A percentile compares a stretch with the other conserved stretches of the same genome.
Conservation (phyloP, 495 filamentous ascomycete species). For the Neurospora sp. region DNA sequence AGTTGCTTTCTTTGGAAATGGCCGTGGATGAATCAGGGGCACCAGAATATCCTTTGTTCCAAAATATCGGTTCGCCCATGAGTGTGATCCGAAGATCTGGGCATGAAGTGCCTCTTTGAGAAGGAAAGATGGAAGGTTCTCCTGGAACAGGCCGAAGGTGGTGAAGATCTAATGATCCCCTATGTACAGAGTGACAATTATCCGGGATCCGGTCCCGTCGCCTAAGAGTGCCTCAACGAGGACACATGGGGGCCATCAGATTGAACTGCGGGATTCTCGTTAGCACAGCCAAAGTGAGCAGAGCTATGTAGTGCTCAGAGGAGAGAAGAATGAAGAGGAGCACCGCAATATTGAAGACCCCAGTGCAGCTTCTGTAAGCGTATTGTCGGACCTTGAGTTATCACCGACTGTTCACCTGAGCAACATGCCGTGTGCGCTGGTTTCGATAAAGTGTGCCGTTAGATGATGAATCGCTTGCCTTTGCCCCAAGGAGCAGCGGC, state of each 20-base stretch:
- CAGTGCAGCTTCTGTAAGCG: background rate
- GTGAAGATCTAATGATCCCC: background rate
- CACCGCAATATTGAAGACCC: background rate
- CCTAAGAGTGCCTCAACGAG: background rate
- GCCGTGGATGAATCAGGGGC: background rate
- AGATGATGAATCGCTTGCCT: background rate
- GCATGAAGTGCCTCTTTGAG: constrained; percentile 1
- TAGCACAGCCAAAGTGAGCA: background rate
- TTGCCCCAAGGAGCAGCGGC: background rate
- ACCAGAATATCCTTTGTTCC: background rate
- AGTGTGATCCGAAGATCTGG: background rate
- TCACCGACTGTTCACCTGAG: constrained; percentile 3
- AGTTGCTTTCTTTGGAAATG: background rate
- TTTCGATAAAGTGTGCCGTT: background rate
- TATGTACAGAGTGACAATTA: background rate
- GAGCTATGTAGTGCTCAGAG: background rate
- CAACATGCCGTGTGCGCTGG: background rate
- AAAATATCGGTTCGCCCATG: constrained; percentile 1
- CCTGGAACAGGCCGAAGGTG: background rate
- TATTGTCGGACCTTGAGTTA: background rate
- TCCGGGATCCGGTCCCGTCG: background rate
- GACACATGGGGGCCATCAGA: background rate
- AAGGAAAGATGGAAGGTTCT: constrained; percentile 1
- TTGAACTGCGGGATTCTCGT: background rate
- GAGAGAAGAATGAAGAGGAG: background rate